Conservation (phyloP, 495 filamentous ascomycete species). For the Aspergillus biplanus region DNA sequence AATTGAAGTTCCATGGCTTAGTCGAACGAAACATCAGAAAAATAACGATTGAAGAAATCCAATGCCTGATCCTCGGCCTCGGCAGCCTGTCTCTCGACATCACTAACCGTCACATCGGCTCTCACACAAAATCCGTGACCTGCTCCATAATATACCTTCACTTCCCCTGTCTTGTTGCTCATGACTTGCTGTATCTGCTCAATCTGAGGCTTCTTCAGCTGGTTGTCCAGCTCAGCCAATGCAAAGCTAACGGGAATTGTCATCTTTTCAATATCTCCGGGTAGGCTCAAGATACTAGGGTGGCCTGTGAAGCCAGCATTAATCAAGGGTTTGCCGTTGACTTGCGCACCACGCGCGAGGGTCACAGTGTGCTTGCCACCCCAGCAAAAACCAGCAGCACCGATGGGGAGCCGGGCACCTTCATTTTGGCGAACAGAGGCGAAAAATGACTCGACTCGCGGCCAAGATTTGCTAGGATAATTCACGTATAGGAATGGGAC, state of each 20-base stretch:
- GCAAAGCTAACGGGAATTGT: constrained; percentile 57
- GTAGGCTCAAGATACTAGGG: constrained; percentile 54
- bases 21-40: constrained; percentile 19
- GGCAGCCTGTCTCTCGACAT: constrained; percentile 45
- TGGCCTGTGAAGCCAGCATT: constrained; percentile 60
- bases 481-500: constrained; percentile 41
- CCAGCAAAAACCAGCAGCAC: constrained; percentile 63
- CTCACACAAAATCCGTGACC: constrained; percentile 65
- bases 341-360: constrained; percentile 40
- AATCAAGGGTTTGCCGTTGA: constrained; percentile 42
- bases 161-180: constrained; percentile 44
- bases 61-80: constrained; percentile 59
- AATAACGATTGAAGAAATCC: constrained; percentile 53
- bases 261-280: constrained; percentile 57
- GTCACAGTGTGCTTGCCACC: constrained; percentile 55
- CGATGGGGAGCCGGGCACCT: constrained; percentile 36
- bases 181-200: constrained; percentile 44
- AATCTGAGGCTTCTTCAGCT: constrained; percentile 4
- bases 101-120: constrained; percentile 44
- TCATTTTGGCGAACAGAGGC: constrained; percentile 42
- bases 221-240: constrained; percentile 55
- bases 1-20: background rate
- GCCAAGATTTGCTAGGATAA: constrained; percentile 38
- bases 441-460: constrained; percentile 53
- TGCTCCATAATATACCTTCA: constrained; percentile 58